phyloP scores from a whole-genome alignment of 345 rosid genomes.

The Ricinus communis region DNA sequence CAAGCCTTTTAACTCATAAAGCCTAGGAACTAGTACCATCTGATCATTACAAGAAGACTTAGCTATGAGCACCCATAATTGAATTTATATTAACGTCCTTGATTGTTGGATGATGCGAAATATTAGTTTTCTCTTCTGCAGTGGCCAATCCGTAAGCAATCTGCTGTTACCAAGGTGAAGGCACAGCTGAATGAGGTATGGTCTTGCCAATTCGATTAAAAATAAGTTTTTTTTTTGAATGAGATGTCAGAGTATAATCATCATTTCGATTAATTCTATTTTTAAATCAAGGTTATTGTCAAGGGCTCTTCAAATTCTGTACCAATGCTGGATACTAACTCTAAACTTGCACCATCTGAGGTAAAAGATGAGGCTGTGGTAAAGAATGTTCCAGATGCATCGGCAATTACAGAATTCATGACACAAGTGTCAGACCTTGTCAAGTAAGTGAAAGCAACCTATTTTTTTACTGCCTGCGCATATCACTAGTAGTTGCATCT shows the following conservation, averaged over 20 bases:
- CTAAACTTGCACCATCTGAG: slow-evolving; percentile 28
- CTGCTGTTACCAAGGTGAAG: slow-evolving; percentile 38
- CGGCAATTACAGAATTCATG: slow-evolving; percentile 72
- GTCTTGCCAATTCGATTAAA: slow-evolving; percentile 5
- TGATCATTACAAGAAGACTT: background rate
- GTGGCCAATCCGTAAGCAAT: slow-evolving; percentile 43
- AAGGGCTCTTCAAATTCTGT: slow-evolving; percentile 54
- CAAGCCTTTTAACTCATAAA: background rate
- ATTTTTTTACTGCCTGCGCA: background rate
- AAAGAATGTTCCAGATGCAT: slow-evolving; percentile 48
- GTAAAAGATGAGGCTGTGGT: slow-evolving; percentile 40
- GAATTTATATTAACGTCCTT: background rate
- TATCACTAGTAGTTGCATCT: background rate
- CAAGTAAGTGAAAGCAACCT: slow-evolving; percentile 52
- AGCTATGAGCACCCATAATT: background rate
- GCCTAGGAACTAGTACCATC: background rate
- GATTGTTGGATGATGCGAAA: background rate
- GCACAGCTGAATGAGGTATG: slow-evolving; percentile 67
- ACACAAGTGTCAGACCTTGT: slow-evolving; percentile 78
- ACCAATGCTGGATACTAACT: slow-evolving; percentile 29
- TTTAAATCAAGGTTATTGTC: slow-evolving; percentile 43
- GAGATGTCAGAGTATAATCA: background rate
- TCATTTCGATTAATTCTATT: slow-evolving; percentile 1
- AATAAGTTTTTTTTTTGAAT: background rate
- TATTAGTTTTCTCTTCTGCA: slow-evolving; percentile 22